Evolutionary conservation across 2,329 filamentous ascomycete species (phyloP), one percentile per base, ranked within the genome.

Genomic region (Colletotrichum cuscutae): DNA sequence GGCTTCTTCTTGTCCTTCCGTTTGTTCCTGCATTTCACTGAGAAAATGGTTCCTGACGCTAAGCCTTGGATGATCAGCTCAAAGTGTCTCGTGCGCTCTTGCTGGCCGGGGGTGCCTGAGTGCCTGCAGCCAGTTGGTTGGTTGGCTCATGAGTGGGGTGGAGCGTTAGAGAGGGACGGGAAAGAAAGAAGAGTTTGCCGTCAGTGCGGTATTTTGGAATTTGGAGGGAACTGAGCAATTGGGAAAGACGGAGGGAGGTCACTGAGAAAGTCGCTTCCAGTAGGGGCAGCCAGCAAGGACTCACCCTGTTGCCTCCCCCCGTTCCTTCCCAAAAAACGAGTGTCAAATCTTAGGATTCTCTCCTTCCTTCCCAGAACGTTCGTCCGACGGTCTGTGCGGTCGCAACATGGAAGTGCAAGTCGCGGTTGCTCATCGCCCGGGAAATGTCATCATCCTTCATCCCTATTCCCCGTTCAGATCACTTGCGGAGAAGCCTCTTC

Each of bases 351-450:
- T 37, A 54, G 13, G 22, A 54, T 37, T 53, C 6, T 15, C 24
- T 68, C 53, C n/a, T 52, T 71, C 71, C 53, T 71, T 67, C 67
- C 62, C 58, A 67, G 67, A 57, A 66, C 60, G 53, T 69, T 42
- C 26, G 30, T 24, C 49, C 32, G 54, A 37, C 46, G 54, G 68
- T 67, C 63, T 67, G 63, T 71, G 37, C 61, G 35, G 28, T 26
- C n/a, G 54, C 60, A 63, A 46, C 30, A 35, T 35, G 32, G 4
- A 35, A 35, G 32, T 35, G 32, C 9, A 35, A n/a, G 42, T 52
- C 52, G 52, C 62, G 42, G 49, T 32, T 56, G 22, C 32, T 56
- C 49, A 26, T 65, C 13, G 11, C 15, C 54, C 42, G 54, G 37
- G 59, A 69, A 65, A 54, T 72, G 60, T 64, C 70, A 69, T 70